Evolutionary conservation across 208 protist species (phyloP).

Genomic region (Porcisia deanei): DNA sequence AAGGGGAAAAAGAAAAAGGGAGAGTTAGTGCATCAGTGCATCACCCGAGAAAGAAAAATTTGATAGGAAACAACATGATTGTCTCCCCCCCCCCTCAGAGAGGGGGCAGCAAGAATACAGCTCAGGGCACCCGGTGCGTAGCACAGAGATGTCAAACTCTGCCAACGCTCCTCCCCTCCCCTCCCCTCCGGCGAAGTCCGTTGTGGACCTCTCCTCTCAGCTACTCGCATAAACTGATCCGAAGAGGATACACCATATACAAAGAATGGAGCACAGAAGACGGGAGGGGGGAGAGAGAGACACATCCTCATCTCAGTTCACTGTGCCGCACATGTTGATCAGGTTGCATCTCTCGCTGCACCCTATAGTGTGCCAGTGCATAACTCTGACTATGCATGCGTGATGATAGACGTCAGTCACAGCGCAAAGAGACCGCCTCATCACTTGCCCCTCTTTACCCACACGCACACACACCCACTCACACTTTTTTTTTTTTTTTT

Average conservation of each 20-base stretch:
- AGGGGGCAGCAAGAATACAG: background rate
- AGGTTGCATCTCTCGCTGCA: background rate
- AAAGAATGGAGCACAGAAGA: too few relatives aligned
- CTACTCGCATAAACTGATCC: background rate
- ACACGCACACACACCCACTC: too few relatives aligned
- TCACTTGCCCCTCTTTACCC: too few relatives aligned
- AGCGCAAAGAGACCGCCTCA: too few relatives aligned
- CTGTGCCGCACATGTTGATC: background rate
- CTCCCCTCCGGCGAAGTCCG: background rate
- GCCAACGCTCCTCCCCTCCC: background rate
- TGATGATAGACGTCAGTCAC: too few relatives aligned
- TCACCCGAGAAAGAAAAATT: background rate
- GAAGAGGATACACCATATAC: too few relatives aligned
- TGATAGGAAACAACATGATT: background rate
- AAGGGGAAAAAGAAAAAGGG: background rate
- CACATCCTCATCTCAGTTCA: background rate
- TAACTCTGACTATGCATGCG: too few relatives aligned
- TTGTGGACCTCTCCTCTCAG: background rate
- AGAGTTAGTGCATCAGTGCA: background rate
- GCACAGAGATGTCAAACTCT: background rate
- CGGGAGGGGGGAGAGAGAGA: background rate
- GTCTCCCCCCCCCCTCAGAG: background rate
- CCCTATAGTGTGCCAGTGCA: too few relatives aligned
- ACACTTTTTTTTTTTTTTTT: too few relatives aligned
- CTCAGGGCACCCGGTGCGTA: background rate